Evolutionary conservation across 1,284 basidiomycete genomes (phyloP), one percentile per base, ranked within the genome.

Genomic region (Ganoderma lucidum): DNA sequence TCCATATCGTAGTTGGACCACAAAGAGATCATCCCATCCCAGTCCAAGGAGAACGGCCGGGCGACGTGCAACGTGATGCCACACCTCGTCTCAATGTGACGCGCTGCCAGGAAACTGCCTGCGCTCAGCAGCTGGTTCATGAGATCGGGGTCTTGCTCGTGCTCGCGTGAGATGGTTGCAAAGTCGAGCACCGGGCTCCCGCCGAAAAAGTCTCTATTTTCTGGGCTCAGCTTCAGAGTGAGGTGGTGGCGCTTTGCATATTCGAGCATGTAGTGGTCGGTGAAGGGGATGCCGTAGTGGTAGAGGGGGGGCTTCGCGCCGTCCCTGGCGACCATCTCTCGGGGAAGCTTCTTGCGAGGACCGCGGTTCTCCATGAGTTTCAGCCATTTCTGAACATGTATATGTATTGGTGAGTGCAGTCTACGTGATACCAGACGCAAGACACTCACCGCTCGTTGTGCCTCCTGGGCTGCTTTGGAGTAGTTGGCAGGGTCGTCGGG

Each of bases 201-300:
- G 12, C 23, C 48, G 5, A 53, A 53, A 6, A 53, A 53, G n/a
- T 28, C 23, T 6, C 48, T 23, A 9, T n/a, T 28, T 14, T 51
- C 10, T 1, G 10, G 23, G 23, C 48, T 10, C 48, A 51, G 4
- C 14, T 23, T 12, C 23, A 51, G 10, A 9, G 23, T 28, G 23
- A 51, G 48, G 12, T 23, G 23, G 23, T 51, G 48, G 23, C 23
- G 48, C 48, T 53, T 53, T 0, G 48, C 23, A 12, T 53, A 53
- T 28, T 53, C 48, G 48, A 28, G 5, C 48, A 53, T 23, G 23
- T 28, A 51, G 1, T 8, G 48, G 23, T 51, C 48, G 48, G 48
- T 51, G 48, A 51, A 51, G 23, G 48, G 48, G n/a, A 51, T 51
- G 23, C 48, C 23, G 48, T 51, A 51, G n/a, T 51, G 48, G 23